Conservation (phyloP, 1,139 yeast species). For the Yamadazyma jaroonii region DNA sequence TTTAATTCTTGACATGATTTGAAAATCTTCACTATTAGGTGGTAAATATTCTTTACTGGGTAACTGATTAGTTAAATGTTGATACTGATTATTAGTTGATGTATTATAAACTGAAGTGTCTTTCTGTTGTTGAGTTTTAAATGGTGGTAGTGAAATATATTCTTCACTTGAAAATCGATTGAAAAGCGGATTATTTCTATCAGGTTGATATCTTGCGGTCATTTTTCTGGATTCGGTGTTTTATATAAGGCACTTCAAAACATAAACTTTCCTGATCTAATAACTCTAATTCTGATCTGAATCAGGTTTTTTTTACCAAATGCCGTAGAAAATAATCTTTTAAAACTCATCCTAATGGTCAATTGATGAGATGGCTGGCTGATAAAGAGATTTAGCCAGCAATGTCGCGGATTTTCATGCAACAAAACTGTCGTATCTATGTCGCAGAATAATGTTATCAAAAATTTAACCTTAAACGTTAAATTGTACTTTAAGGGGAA, state of each 20-base stretch:
- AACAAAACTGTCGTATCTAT: slow-evolving; percentile 3
- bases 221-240: not conserved
- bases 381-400: slow-evolving; percentile 1
- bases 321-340: not conserved
- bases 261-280: not conserved
- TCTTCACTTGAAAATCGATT: not conserved
- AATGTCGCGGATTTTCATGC: slow-evolving; percentile 3
- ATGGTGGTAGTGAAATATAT: not conserved
- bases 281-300: slow-evolving; percentile 5
- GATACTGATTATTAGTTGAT: too few relatives aligned
- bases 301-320: slow-evolving; percentile 1
- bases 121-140: not conserved
- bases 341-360: too few relatives aligned
- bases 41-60: slow-evolving; percentile 5
- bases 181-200: not conserved
- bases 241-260: slow-evolving; percentile 1
- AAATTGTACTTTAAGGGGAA: too few relatives aligned
- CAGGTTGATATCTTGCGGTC: not conserved
- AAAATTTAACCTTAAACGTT: too few relatives aligned
- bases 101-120: not conserved
- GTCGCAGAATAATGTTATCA: not conserved
- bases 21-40: slow-evolving; percentile 11
- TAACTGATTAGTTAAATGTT: too few relatives aligned
- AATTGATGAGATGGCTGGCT: slow-evolving; percentile 2
- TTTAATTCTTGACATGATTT: slow-evolving; percentile 8